Base-by-base conservation (phyloP, 805 yeast genomes). In the Blastobotrys chiropterorum region DNA sequence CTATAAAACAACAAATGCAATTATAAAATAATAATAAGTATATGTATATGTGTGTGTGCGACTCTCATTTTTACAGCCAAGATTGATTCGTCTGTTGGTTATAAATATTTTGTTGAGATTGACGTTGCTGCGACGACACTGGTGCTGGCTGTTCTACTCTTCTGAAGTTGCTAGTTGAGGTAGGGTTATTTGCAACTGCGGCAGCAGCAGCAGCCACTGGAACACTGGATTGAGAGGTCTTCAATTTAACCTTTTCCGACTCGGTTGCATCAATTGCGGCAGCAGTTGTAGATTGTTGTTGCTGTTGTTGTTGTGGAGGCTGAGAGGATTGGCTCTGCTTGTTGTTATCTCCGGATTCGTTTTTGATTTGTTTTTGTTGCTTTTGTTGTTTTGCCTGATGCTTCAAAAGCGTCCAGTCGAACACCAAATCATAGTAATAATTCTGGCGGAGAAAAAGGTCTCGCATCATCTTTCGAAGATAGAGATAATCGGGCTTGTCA, bases 331-430 rank as follows among this genome's bases (percentile, higher is more conserved):
- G 16, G 42, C 19, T 39, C 7, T 39, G 16, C 19, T 39, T 39
- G 42, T 39, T 39, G 42, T 39, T 39, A 5, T 39, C 19, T 7
- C 19, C 42, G 7, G 42, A 38, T 16, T 38, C 42, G 17, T 38
- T 38, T 6, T n/a, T 14, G 15, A 38, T 38, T 38, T 45, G 53
- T 17, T 52, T 49, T 47, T 45, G 53, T 19, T 22, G 42, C 44
- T 47, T 15, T 44, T 50, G 45, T 44, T 53, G 54, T 49, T 53
- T 53, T 38, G 55, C 52, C 48, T 61, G 62, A 67, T 80, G 84
- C 67, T 86, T 86, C 72, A 83, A 86, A 56, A 90, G 80, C 26
- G 97, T 92, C 99, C 99, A 92, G 71, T 92, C 99, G 70, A 90
- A 92, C 19, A 94, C 82, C 69, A 90, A 92, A 71, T 92, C 98